A percentile compares a stretch with the other conserved stretches of the same genome.
These are phyloP conservation scores for Serendipita sp. DNA, from an alignment of 768 basidiomycete species.

Conservation along the genomic window DNA sequence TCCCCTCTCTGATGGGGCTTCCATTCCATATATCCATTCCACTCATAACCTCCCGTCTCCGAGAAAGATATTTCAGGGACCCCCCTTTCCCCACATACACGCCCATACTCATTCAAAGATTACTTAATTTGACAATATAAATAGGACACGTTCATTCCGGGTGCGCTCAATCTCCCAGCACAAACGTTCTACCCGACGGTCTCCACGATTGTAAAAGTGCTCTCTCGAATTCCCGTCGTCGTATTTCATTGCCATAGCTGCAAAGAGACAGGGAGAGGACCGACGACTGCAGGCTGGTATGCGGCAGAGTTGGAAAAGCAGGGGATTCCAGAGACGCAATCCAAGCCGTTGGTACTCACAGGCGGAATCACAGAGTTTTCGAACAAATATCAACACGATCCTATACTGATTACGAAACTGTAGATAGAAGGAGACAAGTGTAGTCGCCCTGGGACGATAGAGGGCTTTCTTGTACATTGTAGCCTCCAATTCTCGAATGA, in stretches of 20 bases:
- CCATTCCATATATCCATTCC: background rate
- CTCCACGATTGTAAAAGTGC: conserved; percentile 19
- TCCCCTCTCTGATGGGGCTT: background rate
- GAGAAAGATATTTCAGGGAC: no score
- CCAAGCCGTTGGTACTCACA: background rate
- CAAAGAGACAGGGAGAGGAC: background rate
- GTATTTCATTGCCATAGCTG: conserved; percentile 10
- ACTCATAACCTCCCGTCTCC: no score
- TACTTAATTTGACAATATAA: background rate
- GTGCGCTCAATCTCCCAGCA: conserved; percentile 30
- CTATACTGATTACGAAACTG: no score
- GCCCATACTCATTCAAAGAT: no score
- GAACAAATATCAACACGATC: no score
- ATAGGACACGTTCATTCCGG: conserved; percentile 18
- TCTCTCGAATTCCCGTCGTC: conserved; percentile 17
- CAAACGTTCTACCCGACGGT: conserved; percentile 28
- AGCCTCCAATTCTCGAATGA: no score
- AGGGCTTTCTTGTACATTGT: no score
- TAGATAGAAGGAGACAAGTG: no score
- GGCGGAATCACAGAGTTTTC: background rate
- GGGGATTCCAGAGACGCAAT: background rate
- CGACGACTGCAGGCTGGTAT: background rate
- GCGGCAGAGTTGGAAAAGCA: background rate
- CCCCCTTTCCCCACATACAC: no score
- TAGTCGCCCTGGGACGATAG: no score